Conservation (phyloP, 2,329 filamentous ascomycete species). For the Arthroderma uncinatum region DNA sequence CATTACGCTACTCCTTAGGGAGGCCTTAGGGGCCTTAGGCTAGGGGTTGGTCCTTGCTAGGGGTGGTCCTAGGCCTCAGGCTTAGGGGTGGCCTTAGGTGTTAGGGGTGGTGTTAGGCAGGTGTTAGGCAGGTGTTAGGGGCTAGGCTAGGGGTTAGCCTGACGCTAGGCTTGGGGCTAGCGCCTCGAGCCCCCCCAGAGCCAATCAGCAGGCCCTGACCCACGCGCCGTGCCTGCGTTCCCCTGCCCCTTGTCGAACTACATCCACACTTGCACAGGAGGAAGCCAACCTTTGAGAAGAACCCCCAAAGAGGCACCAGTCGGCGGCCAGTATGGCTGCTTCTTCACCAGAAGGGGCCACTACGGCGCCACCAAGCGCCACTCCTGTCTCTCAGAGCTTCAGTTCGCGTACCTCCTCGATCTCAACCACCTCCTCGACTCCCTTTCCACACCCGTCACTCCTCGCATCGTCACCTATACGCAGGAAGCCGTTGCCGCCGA, state of each 20-base stretch:
- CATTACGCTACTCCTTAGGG: not conserved
- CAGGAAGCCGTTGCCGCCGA: slow-evolving; percentile 45
- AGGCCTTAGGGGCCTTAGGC: too few species aligned
- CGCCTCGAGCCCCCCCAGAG: not conserved
- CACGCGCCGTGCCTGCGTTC: not conserved
- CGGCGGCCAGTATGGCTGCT: not conserved
- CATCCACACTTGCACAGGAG: not conserved
- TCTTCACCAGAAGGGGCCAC: not conserved
- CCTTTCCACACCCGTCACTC: not conserved
- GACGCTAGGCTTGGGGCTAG: not conserved
- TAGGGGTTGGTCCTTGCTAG: not conserved
- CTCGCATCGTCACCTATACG: slow-evolving; percentile 31
- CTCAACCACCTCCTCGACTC: not conserved
- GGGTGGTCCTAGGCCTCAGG: too few species aligned
- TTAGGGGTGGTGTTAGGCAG: too few species aligned
- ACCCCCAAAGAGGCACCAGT: not conserved
- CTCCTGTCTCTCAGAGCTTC: not conserved
- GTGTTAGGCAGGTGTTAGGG: not conserved
- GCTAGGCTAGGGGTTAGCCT: not conserved
- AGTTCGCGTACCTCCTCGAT: not conserved
- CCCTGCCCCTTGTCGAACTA: not conserved
- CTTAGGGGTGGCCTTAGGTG: too few species aligned
- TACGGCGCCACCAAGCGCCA: not conserved
- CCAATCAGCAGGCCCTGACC: not conserved
- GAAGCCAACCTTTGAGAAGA: too few species aligned